A percentile compares a stretch with the other conserved stretches of the same genome.
phyloP scores from a whole-genome alignment of 2,329 filamentous ascomycete species.

The Sporothrix inflata region DNA sequence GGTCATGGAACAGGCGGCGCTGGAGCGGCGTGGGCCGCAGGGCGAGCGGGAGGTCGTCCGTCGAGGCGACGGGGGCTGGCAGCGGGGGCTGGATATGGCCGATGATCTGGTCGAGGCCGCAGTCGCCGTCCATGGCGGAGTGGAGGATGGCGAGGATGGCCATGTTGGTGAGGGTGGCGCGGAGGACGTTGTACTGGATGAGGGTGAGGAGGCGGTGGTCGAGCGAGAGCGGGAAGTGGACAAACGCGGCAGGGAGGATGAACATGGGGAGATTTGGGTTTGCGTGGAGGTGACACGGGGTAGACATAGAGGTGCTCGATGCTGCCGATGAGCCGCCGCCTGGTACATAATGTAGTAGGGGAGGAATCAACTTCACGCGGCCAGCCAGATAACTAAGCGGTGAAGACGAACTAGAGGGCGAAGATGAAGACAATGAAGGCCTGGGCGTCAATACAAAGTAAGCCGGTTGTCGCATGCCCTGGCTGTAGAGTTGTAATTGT shows the following conservation, averaged over 20 bases:
- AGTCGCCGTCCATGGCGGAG: constrained; percentile 24
- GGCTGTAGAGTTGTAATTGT: neutral
- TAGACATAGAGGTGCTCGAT: neutral
- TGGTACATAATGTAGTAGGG: neutral
- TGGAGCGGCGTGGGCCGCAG: constrained; percentile 39
- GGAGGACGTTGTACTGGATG: constrained; percentile 35
- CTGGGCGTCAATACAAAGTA: neutral
- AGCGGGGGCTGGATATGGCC: neutral
- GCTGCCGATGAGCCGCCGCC: neutral
- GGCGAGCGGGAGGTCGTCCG: constrained; percentile 31
- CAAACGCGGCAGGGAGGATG: neutral
- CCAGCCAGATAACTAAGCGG: neutral
- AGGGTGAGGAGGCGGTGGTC: constrained; percentile 34
- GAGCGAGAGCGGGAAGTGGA: constrained; percentile 29
- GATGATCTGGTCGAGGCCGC: constrained; percentile 24
- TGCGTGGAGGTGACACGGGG: neutral
- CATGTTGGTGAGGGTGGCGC: constrained; percentile 31
- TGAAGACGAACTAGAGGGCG: neutral
- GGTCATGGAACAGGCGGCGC: constrained; percentile 24
- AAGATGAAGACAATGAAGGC: neutral
- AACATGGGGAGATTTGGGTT: neutral
- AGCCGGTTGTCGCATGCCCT: neutral
- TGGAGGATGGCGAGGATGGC: constrained; percentile 27
- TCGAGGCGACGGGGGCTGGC: neutral
- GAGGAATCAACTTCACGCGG: constrained; percentile 9